These are phyloP conservation scores for Saccharomycopsis malanga DNA, from an alignment of 805 yeast species.

Conservation along the genomic window DNA sequence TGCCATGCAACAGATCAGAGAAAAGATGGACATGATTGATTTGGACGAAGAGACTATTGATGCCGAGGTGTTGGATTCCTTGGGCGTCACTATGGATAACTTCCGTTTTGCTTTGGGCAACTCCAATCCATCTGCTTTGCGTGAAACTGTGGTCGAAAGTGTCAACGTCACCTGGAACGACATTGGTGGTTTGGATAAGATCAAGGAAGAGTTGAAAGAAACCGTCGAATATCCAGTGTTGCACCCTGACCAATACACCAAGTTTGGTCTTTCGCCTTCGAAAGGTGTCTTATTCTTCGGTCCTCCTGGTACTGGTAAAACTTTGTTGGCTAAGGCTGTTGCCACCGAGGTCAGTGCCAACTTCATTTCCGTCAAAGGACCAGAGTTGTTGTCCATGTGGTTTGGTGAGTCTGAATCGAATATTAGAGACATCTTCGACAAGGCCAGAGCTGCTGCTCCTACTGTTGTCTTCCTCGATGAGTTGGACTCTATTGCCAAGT, in stretches of 20 bases:
- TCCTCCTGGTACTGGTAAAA: slow-evolving; percentile 99
- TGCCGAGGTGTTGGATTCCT: slow-evolving; percentile 91
- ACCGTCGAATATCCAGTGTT: slow-evolving; percentile 98
- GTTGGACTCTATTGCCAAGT: slow-evolving; percentile 95
- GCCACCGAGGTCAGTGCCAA: slow-evolving; percentile 99
- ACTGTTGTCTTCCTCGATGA: slow-evolving; percentile 98
- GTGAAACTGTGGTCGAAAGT: slow-evolving; percentile 98
- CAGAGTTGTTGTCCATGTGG: slow-evolving; percentile 97
- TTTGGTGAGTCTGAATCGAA: slow-evolving; percentile 98
- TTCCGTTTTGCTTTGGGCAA: slow-evolving; percentile 96
- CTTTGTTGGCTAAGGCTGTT: slow-evolving; percentile 95
- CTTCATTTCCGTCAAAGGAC: slow-evolving; percentile 95
- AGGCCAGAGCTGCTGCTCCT: slow-evolving; percentile 99
- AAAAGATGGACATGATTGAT: slow-evolving; percentile 97
- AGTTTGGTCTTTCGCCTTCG: slow-evolving; percentile 95
- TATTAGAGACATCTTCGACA: slow-evolving; percentile 95
- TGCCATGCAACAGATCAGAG: slow-evolving; percentile 99
- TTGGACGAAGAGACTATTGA: slow-evolving; percentile 94
- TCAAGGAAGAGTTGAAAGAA: slow-evolving; percentile 95
- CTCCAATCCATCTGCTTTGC: slow-evolving; percentile 96
- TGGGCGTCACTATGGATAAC: slow-evolving; percentile 98
- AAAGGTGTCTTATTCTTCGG: slow-evolving; percentile 98
- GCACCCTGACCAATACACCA: slow-evolving; percentile 98
- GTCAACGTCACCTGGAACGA: slow-evolving; percentile 99
- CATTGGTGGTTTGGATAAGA: slow-evolving; percentile 95